A percentile compares a stretch with the other conserved stretches of the same genome.
phyloP scores from a whole-genome alignment of 352 stramenopile genomes.

The Thalassiosira ordinaria region DNA sequence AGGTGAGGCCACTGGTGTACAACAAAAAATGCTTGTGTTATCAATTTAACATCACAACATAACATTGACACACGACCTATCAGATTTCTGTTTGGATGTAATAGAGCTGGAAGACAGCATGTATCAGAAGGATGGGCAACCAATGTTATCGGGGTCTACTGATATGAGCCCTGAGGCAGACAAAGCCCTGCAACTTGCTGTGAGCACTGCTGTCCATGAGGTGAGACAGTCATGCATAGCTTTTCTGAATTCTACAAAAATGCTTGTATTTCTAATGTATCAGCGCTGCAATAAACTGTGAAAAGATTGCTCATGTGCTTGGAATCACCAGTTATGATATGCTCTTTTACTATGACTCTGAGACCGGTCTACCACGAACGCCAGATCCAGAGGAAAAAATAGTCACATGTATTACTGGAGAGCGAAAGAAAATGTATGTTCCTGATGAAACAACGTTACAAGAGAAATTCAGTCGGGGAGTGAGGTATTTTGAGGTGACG shows the following conservation, averaged over 20 bases:
- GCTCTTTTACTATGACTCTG: slow-evolving; percentile 33
- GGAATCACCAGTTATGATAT: slow-evolving; percentile 40
- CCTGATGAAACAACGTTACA: slow-evolving; percentile 32
- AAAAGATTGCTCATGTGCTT: slow-evolving; percentile 42
- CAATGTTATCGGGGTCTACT: not conserved
- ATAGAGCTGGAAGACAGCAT: slow-evolving; percentile 19
- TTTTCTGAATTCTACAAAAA: no score
- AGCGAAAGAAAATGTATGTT: slow-evolving; percentile 21
- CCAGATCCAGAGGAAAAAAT: slow-evolving; percentile 19
- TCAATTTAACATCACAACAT: no score
- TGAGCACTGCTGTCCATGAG: slow-evolving; percentile 40
- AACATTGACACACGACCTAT: no score
- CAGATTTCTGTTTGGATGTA: slow-evolving; percentile 48
- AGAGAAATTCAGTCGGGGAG: slow-evolving; percentile 20
- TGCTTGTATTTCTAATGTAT: no score
- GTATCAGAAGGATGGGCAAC: not conserved
- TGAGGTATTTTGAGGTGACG: slow-evolving; percentile 40
- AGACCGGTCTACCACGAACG: slow-evolving; percentile 29
- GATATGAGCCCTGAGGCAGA: slow-evolving; percentile 20
- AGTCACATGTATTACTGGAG: slow-evolving; percentile 35
- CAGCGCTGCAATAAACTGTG: no score
- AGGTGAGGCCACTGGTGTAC: no score
- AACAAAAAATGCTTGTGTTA: no score
- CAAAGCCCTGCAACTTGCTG: slow-evolving; percentile 22
- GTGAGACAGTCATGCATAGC: no score